Percentiles rank a stretch among this genome's conserved stretches.
phyloP scores from a whole-genome alignment of 2,329 filamentous ascomycete species.

The Xylaria sp. region DNA sequence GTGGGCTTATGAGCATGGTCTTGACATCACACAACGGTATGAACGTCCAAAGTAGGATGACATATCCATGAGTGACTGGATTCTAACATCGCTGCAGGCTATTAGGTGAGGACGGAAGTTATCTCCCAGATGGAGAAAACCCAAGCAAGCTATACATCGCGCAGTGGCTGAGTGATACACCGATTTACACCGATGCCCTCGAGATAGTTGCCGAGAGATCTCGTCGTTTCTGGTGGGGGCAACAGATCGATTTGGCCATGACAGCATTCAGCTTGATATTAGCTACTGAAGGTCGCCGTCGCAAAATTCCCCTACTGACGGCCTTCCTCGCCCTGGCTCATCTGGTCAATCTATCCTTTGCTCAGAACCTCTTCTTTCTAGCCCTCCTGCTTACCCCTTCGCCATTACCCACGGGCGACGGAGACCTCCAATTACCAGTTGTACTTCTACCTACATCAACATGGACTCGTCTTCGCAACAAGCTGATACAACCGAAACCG shows the following conservation, averaged over 20 bases:
- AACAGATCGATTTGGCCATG: constrained; percentile 67
- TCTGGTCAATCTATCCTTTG: constrained; percentile 68
- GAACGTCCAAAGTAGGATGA: neutral
- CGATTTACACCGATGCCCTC: constrained; percentile 63
- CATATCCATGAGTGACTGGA: neutral
- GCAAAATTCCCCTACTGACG: constrained; percentile 65
- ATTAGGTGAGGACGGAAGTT: constrained; percentile 36
- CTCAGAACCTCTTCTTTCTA: constrained; percentile 72
- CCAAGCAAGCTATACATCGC: constrained; percentile 54
- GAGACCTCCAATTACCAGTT: constrained; percentile 46
- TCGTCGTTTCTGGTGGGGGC: constrained; percentile 70
- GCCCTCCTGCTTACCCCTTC: constrained; percentile 67
- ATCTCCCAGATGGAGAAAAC: constrained; percentile 41
- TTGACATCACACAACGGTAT: constrained; percentile 49
- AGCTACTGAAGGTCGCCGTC: constrained; percentile 67
- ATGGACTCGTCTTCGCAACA: constrained; percentile 47
- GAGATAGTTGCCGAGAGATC: constrained; percentile 65
- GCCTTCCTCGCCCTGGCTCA: constrained; percentile 70
- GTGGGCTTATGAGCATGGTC: constrained; percentile 54
- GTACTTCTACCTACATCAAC: constrained; percentile 47
- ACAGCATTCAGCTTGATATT: constrained; percentile 68
- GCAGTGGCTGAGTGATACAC: constrained; percentile 65
- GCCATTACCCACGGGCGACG: constrained; percentile 52
- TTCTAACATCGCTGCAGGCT: constrained; percentile 38
- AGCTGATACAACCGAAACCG: constrained; percentile 55